Percentiles rank a stretch among this genome's conserved stretches.
phyloP scores from a whole-genome alignment of 345 rosid species.

The Hibiscus trionum region DNA sequence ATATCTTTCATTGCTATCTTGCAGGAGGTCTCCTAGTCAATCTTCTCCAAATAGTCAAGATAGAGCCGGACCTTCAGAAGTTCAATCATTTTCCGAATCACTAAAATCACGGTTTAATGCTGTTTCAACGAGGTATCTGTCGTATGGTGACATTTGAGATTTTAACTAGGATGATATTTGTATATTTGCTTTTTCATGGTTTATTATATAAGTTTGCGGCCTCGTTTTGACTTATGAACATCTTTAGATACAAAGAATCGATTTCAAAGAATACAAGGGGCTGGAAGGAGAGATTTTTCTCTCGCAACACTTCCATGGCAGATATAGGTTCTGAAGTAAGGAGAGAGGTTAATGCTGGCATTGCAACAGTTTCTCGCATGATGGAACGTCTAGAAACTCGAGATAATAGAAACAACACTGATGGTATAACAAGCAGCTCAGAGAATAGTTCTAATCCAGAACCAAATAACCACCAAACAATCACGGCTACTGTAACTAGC shows the following conservation, averaged over 20 bases:
- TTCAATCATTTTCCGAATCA: slow-evolving; percentile 82
- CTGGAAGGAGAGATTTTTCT: slow-evolving; percentile 88
- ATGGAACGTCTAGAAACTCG: slow-evolving; percentile 70
- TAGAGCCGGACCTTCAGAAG: slow-evolving; percentile 80
- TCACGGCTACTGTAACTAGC: slow-evolving; percentile 38
- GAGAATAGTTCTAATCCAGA: slow-evolving; percentile 34
- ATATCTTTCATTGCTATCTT: slow-evolving; percentile 3
- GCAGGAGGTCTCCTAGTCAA: slow-evolving; percentile 41
- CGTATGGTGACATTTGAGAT: background rate
- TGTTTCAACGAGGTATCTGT: slow-evolving; percentile 59
- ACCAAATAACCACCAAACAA: slow-evolving; percentile 21
- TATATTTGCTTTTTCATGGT: background rate
- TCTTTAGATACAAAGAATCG: slow-evolving; percentile 77
- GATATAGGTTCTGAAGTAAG: slow-evolving; percentile 75
- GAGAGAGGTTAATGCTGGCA: slow-evolving; percentile 83
- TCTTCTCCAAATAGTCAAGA: slow-evolving; percentile 63
- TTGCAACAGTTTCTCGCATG: slow-evolving; percentile 77
- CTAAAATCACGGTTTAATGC: slow-evolving; percentile 66
- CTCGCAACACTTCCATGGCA: slow-evolving; percentile 60
- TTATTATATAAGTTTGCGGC: background rate
- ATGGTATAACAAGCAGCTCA: slow-evolving; percentile 38
- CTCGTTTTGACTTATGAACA: background rate
- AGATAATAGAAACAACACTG: slow-evolving; percentile 33
- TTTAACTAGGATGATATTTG: background rate
- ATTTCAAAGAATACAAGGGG: slow-evolving; percentile 86